Conservation (phyloP, 2,329 filamentous ascomycete species). For the Apiospora phragmitis region DNA sequence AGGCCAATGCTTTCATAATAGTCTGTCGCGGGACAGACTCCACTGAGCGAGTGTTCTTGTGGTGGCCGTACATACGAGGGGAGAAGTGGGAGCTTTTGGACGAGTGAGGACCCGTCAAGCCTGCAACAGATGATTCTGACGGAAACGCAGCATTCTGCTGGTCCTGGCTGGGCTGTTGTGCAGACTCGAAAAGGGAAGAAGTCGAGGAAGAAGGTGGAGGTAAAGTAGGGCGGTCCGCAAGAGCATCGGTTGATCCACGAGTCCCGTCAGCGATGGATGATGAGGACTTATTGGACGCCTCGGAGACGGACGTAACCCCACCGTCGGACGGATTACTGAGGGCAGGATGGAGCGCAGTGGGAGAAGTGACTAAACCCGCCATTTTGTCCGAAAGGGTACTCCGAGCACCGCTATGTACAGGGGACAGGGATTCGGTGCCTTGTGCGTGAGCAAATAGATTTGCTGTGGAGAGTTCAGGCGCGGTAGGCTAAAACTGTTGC, state of each 20-base stretch:
- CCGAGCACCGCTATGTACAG: slow-evolving; percentile 10
- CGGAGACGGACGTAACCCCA: slow-evolving; percentile 21
- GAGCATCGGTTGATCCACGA: slow-evolving; percentile 16
- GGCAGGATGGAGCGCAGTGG: slow-evolving; percentile 51
- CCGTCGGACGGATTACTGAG: slow-evolving; percentile 38
- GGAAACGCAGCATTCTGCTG: slow-evolving; percentile 17
- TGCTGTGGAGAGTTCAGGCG: not conserved
- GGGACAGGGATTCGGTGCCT: slow-evolving; percentile 9
- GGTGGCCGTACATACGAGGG: slow-evolving; percentile 36
- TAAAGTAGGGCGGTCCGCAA: slow-evolving; percentile 18
- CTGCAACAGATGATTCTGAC: slow-evolving; percentile 25
- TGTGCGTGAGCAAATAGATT: not conserved
- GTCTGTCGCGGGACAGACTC: slow-evolving; percentile 76
- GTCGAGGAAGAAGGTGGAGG: slow-evolving; percentile 13
- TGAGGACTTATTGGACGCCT: slow-evolving; percentile 15
- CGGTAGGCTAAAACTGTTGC: not conserved
- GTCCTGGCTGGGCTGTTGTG: not conserved
- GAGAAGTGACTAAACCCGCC: slow-evolving; percentile 43
- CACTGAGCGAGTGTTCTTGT: slow-evolving; percentile 55
- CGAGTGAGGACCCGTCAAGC: slow-evolving; percentile 24
- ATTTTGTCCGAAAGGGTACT: slow-evolving; percentile 32
- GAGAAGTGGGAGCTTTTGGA: slow-evolving; percentile 18
- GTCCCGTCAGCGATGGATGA: slow-evolving; percentile 18
- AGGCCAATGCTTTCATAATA: slow-evolving; percentile 79
- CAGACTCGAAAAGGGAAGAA: slow-evolving; percentile 13